These are phyloP conservation scores for Filobasidium floriforme DNA, from an alignment of 768 basidiomycete genomes.

Conservation along the genomic window DNA sequence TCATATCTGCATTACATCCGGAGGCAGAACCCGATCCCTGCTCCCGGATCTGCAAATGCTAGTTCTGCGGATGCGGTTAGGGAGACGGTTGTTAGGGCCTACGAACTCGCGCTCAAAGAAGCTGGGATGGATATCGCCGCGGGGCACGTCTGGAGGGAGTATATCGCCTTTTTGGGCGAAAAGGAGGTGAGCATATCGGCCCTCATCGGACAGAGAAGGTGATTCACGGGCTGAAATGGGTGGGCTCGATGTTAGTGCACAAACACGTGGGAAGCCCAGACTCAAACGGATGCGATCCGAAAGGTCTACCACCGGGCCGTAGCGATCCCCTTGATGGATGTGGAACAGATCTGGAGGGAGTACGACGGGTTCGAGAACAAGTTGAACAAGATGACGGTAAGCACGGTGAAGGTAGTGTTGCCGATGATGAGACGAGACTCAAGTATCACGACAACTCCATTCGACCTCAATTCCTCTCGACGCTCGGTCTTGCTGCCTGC, in stretches of 20 bases:
- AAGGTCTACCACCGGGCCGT: constrained; percentile 90
- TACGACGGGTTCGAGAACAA: constrained; percentile 84
- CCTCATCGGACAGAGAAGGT: background rate
- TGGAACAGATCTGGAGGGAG: constrained; percentile 88
- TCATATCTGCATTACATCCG: constrained; percentile 91
- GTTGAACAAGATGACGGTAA: constrained; percentile 75
- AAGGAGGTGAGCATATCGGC: constrained; percentile 57
- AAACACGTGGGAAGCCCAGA: constrained; percentile 90
- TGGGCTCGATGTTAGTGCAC: constrained; percentile 49
- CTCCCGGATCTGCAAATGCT: constrained; percentile 40
- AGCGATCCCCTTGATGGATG: constrained; percentile 85
- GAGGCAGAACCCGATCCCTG: constrained; percentile 53
- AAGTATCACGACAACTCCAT: background rate
- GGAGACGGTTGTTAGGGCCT: constrained; percentile 74
- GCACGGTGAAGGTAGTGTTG: constrained; percentile 24
- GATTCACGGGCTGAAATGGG: background rate
- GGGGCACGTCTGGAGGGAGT: constrained; percentile 87
- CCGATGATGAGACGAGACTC: background rate
- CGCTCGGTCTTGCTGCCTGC: background rate
- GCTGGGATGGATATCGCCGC: constrained; percentile 88
- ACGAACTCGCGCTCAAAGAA: constrained; percentile 83
- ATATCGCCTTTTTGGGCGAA: constrained; percentile 76
- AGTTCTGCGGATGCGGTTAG: constrained; percentile 51
- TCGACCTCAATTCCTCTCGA: background rate
- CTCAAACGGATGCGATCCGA: constrained; percentile 86